A percentile compares a stretch with the other conserved stretches of the same genome.
phyloP scores from a whole-genome alignment of 1,284 basidiomycete genomes.

The Chalciporus sp. region DNA sequence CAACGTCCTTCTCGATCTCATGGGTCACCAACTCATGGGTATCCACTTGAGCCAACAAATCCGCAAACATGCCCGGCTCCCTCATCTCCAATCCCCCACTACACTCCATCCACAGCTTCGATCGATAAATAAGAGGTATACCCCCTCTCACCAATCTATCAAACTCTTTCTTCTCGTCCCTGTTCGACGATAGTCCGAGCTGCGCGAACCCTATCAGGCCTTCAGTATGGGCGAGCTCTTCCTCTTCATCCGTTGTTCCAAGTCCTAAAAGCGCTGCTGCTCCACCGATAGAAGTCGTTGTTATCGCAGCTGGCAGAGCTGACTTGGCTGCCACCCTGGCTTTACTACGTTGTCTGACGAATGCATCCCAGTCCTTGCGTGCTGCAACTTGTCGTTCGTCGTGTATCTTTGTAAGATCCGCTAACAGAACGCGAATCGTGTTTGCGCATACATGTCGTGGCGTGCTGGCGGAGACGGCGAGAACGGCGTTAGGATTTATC shows the following conservation, averaged over 20 bases:
- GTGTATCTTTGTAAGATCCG: conserved; percentile 85
- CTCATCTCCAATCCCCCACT: conserved; percentile 89
- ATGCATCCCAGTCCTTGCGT: conserved; percentile 86
- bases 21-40: conserved; percentile 55
- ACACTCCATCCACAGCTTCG: conserved; percentile 92
- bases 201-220: conserved; percentile 89
- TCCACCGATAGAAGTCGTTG: conserved; percentile 11
- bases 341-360: conserved; percentile 71
- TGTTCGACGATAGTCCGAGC: conserved; percentile 73
- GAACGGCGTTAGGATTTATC: conserved; percentile 49
- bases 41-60: conserved; percentile 69
- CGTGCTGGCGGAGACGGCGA: conserved; percentile 57
- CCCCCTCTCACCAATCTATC: conserved; percentile 80
- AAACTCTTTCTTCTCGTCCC: conserved; percentile 81
- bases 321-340: conserved; percentile 37
- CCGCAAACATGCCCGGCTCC: conserved; percentile 90
- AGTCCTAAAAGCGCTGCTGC: conserved; percentile 65
- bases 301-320: conserved; percentile 5
- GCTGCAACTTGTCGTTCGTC: conserved; percentile 78
- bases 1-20: conserved; percentile 97
- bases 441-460: conserved; percentile 74
- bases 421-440: conserved; percentile 76
- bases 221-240: conserved; percentile 72
- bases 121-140: conserved; percentile 86
- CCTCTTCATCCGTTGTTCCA: conserved; percentile 61